Evolutionary conservation across 208 protist genomes (phyloP).

Genomic region (Trichomonas vaginalis): DNA sequence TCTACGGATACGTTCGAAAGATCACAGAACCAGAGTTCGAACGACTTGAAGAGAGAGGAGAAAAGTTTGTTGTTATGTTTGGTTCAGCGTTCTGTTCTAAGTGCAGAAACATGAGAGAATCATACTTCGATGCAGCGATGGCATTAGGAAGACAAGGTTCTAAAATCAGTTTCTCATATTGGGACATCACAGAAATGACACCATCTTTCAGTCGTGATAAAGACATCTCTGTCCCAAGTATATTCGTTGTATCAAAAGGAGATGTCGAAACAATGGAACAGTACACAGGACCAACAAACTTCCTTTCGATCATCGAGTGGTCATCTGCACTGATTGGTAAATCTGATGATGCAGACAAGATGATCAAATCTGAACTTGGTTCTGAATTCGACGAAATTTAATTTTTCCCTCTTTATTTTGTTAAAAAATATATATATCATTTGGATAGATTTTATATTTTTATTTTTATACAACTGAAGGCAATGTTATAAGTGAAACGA

Average conservation of each 20-base stretch:
- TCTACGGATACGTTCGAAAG: not conserved
- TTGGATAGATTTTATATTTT: no score
- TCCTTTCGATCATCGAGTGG: not conserved
- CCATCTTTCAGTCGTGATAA: not conserved
- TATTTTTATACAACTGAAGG: no score
- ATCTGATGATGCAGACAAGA: not conserved
- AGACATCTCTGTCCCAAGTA: not conserved
- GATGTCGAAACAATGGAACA: not conserved
- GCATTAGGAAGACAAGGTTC: not conserved
- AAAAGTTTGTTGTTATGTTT: not conserved
- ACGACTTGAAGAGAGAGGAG: not conserved
- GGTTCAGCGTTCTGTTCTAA: not conserved
- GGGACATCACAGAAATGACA: not conserved
- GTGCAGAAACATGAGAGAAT: not conserved
- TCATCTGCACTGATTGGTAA: not conserved
- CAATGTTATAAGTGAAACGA: no score
- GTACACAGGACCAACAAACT: not conserved
- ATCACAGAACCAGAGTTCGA: not conserved
- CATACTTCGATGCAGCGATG: not conserved
- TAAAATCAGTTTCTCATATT: not conserved
- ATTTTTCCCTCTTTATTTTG: not conserved
- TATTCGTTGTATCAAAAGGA: not conserved
- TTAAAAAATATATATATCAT: no score
- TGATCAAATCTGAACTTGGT: not conserved
- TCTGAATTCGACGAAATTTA: not conserved